Evolutionary conservation across 2,329 filamentous ascomycete species (phyloP).

Genomic region (Teratosphaeria epicoccoides): DNA sequence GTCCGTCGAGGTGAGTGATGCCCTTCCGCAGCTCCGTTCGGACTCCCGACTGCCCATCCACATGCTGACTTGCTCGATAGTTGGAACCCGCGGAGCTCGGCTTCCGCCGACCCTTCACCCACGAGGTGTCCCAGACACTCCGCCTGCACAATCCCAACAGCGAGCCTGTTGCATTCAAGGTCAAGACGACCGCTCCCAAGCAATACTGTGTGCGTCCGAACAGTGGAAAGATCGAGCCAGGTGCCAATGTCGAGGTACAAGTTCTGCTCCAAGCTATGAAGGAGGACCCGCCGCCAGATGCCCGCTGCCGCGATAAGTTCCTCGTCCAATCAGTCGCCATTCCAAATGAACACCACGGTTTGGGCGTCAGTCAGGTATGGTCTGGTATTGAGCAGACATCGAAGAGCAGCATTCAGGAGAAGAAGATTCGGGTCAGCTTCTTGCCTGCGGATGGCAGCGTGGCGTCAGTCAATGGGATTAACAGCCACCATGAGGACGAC

Average conservation of each 20-base stretch:
- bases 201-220: constrained; percentile 98
- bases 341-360: constrained; percentile 71
- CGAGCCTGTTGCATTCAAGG: constrained; percentile 58
- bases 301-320: constrained; percentile 95
- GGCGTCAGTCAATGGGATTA: constrained; percentile 7
- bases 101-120: constrained; percentile 68
- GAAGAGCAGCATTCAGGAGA: constrained; percentile 74
- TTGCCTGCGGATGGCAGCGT: constrained; percentile 50
- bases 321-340: constrained; percentile 86
- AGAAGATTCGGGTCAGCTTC: constrained; percentile 90
- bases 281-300: constrained; percentile 73
- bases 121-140: constrained; percentile 52
- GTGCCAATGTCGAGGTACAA: constrained; percentile 86
- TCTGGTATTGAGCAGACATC: constrained; percentile 59
- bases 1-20: neutral
- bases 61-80: constrained; percentile 66
- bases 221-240: constrained; percentile 87
- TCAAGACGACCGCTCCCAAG: constrained; percentile 98
- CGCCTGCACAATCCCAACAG: constrained; percentile 48
- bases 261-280: constrained; percentile 98
- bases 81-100: constrained; percentile 84
- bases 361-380: constrained; percentile 73
- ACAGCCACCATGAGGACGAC: constrained; percentile 23
- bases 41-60: neutral
- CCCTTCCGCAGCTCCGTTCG: neutral